phyloP scores from a whole-genome alignment of 306 rosid genomes.

The Nissolia schottii region DNA sequence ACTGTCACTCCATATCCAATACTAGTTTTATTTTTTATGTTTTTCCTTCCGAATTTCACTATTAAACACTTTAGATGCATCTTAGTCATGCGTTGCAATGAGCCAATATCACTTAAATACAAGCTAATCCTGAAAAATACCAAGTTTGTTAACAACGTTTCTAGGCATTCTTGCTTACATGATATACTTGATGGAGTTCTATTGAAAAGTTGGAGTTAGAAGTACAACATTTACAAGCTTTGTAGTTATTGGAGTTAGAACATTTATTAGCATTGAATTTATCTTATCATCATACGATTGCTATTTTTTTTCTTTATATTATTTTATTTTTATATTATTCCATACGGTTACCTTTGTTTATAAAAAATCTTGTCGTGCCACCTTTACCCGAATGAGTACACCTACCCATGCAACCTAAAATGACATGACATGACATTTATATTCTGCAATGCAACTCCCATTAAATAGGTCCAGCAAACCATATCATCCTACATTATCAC shows the following conservation, averaged over 20 bases:
- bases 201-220: background rate
- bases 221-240: background rate
- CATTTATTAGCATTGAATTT: background rate
- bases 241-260: background rate
- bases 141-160: background rate
- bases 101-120: background rate
- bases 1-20: background rate
- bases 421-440: background rate
- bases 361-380: background rate
- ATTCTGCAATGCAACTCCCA: background rate
- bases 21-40: too few species aligned
- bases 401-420: background rate
- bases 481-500: background rate
- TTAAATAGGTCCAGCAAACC: background rate
- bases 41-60: background rate
- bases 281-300: background rate
- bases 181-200: too few species aligned
- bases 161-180: background rate
- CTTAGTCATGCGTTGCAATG: background rate
- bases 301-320: background rate
- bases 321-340: background rate
- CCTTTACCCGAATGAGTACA: background rate
- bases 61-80: background rate
- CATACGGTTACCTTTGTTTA: background rate
- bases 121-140: background rate